Conservation (phyloP, 768 basidiomycete genomes). For the Kwoniella sp. region DNA sequence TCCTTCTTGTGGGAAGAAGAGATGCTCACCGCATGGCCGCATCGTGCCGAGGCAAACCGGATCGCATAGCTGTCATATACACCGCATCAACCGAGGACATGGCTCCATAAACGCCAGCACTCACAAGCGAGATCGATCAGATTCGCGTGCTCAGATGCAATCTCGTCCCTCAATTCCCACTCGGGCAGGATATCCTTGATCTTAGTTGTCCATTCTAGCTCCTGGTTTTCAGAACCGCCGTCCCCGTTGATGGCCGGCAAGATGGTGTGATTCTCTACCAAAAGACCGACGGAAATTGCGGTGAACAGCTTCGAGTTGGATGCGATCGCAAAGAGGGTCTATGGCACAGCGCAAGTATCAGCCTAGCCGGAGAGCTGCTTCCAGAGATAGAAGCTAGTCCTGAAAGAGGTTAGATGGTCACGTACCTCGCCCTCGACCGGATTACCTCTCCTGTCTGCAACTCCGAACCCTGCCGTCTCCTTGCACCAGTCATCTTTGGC, state of each 20-base stretch:
- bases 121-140: slow-evolving; percentile 45
- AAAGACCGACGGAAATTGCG: slow-evolving; percentile 35
- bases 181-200: slow-evolving; percentile 46
- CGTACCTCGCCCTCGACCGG: slow-evolving; percentile 13
- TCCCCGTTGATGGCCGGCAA: slow-evolving; percentile 24
- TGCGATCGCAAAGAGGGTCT: slow-evolving; percentile 48
- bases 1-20: no score
- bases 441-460: slow-evolving; percentile 9
- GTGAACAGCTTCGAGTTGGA: slow-evolving; percentile 53
- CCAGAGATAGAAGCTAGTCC: no score
- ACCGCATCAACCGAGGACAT: background rate
- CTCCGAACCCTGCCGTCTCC: slow-evolving; percentile 14
- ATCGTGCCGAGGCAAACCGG: slow-evolving; percentile 49
- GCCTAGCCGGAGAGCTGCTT: no score
- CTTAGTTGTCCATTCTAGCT: slow-evolving; percentile 38
- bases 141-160: slow-evolving; percentile 37
- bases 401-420: no score
- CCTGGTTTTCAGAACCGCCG: background rate
- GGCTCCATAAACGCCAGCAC: slow-evolving; percentile 5
- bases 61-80: slow-evolving; percentile 39
- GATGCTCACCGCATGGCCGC: slow-evolving; percentile 28
- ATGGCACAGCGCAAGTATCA: background rate
- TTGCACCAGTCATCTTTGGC: slow-evolving; percentile 5
- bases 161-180: slow-evolving; percentile 42
- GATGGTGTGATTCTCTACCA: slow-evolving; percentile 35